A percentile compares a stretch with the other conserved stretches of the same genome.
Evolutionary conservation across 805 yeast species (phyloP).

Genomic region (Candida endomychidarum): DNA sequence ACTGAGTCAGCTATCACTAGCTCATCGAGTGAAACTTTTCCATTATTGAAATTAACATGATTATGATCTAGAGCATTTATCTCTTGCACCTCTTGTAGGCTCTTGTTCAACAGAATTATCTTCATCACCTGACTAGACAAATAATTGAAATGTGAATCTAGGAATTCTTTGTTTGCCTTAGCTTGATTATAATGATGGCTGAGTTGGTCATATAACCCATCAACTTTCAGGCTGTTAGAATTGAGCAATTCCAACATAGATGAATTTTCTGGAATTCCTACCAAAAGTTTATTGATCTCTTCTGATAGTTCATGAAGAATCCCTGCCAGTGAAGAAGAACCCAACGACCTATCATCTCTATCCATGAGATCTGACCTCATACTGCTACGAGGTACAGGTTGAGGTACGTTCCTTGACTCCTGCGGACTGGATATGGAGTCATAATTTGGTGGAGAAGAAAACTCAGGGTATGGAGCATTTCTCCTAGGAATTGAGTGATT

Average conservation of each 20-base stretch:
- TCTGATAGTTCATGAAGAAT: background rate
- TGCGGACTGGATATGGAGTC: background rate
- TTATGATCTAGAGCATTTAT: constrained; percentile 22
- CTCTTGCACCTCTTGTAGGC: constrained; percentile 24
- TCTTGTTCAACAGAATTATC: constrained; percentile 24
- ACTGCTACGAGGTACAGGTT: too few species aligned
- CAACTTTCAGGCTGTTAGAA: constrained; percentile 21
- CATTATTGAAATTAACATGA: constrained; percentile 17
- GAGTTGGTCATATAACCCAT: constrained; percentile 32
- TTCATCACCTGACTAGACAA: constrained; percentile 25
- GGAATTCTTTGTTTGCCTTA: constrained; percentile 30
- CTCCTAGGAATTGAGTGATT: background rate
- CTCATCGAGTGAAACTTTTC: constrained; percentile 30
- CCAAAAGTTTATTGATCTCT: constrained; percentile 11
- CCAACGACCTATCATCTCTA: constrained; percentile 13
- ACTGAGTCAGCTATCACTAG: constrained; percentile 40
- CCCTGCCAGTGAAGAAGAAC: background rate
- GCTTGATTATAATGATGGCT: constrained; percentile 38
- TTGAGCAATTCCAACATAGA: constrained; percentile 19
- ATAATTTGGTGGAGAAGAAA: background rate
- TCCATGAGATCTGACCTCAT: constrained; percentile 24
- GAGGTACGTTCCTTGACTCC: too few species aligned
- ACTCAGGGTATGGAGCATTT: background rate
- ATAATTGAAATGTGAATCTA: constrained; percentile 31
- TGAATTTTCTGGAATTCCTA: constrained; percentile 18